A percentile compares a stretch with the other conserved stretches of the same genome.
Evolutionary conservation across 2,329 filamentous ascomycete species (phyloP).

Genomic region (Venturia pyrina): DNA sequence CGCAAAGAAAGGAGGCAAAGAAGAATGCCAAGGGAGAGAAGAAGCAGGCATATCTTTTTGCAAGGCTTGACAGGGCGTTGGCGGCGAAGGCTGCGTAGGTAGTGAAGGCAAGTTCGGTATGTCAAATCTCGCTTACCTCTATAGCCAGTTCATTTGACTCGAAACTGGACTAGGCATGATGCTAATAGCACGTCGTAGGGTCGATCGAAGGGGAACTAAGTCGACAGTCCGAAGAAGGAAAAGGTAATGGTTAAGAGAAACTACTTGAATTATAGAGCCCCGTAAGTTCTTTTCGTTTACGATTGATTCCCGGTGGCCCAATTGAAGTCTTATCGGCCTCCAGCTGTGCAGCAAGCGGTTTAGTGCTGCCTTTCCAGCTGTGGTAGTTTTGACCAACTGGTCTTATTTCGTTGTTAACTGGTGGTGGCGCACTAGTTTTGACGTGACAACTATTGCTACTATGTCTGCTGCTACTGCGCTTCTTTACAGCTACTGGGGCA

Average conservation of each 20-base stretch:
- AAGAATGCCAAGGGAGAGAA: not conserved
- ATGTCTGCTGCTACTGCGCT: not conserved
- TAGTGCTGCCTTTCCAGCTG: too few relatives aligned
- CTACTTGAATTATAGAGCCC: not conserved
- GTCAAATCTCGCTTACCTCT: not conserved
- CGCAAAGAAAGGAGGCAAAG: not conserved
- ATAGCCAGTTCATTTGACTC: not conserved
- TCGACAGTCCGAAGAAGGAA: not conserved
- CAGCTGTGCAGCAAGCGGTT: too few relatives aligned
- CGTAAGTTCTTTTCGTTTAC: too few relatives aligned
- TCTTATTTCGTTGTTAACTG: not conserved
- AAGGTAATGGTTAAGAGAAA: not conserved
- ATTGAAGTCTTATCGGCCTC: too few relatives aligned
- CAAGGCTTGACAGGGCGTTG: not conserved
- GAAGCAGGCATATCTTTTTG: not conserved
- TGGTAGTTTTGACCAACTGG: too few relatives aligned
- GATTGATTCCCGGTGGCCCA: too few relatives aligned
- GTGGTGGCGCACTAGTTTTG: not conserved
- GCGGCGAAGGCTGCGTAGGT: not conserved
- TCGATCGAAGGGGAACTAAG: not conserved
- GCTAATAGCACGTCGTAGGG: not conserved
- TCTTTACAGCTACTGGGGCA: not conserved
- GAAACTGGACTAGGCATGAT: not conserved
- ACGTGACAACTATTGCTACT: not conserved
- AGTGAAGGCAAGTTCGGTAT: not conserved